These are phyloP conservation scores for Stentor roeselii DNA, from an alignment of 73 alveolate species.

Conservation along the genomic window DNA sequence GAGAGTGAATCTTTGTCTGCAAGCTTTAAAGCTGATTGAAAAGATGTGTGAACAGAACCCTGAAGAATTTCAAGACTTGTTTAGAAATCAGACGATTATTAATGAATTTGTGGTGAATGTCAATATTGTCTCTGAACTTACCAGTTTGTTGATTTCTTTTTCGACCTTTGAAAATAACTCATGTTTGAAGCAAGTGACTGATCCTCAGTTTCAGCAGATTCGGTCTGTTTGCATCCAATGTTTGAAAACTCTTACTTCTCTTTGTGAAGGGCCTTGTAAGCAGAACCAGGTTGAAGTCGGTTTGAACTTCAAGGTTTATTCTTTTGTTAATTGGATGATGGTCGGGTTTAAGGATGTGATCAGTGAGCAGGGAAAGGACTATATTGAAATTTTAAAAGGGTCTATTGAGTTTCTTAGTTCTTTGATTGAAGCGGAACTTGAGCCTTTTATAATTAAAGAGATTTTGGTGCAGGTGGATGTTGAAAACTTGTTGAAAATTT, in stretches of 20 bases:
- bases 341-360: constrained; percentile 10
- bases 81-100: constrained; percentile 65
- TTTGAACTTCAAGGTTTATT: constrained; percentile 56
- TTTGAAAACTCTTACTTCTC: constrained; percentile 72
- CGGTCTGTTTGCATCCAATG: constrained; percentile 51
- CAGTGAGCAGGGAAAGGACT: neutral
- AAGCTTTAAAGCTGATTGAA: neutral
- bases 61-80: constrained; percentile 56
- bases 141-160: constrained; percentile 31
- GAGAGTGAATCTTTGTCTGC: neutral
- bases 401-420: neutral
- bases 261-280: constrained; percentile 87
- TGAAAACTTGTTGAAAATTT: neutral
- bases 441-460: neutral
- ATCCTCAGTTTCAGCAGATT: neutral
- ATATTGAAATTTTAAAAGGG: neutral
- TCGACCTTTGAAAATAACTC: constrained; percentile 42
- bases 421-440: neutral
- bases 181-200: constrained; percentile 1
- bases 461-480: neutral
- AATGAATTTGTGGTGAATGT: constrained; percentile 54
- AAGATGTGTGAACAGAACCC: constrained; percentile 13
- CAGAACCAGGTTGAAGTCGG: constrained; percentile 69
- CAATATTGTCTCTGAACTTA: constrained; percentile 47
- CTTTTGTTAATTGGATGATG: constrained; percentile 43